These are phyloP conservation scores for Blastocystis sp. DNA, from an alignment of 352 stramenopile genomes.

Conservation along the genomic window DNA sequence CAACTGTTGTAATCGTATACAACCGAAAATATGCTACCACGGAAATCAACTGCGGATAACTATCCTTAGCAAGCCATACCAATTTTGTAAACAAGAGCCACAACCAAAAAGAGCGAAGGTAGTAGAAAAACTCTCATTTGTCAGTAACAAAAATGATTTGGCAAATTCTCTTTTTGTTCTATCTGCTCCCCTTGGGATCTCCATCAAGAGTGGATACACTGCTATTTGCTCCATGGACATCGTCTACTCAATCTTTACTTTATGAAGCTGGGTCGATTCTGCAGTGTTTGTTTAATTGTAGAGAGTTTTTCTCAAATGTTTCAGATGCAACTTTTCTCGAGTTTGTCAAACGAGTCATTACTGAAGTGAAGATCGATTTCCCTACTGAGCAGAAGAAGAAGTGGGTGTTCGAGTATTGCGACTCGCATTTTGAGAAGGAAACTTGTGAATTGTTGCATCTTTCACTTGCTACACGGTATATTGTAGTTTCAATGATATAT, in stretches of 20 bases:
- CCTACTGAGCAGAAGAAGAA: background rate
- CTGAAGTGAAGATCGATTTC: background rate
- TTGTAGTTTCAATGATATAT: background rate
- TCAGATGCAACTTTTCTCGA: background rate
- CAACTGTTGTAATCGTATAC: too few relatives aligned
- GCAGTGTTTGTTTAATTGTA: background rate
- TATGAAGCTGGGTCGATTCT: background rate
- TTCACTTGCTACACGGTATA: background rate
- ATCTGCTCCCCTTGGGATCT: background rate
- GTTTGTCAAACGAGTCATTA: background rate
- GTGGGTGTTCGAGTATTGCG: background rate
- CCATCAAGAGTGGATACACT: constrained; percentile 4
- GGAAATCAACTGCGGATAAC: too few relatives aligned
- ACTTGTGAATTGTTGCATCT: background rate
- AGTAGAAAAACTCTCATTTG: background rate
- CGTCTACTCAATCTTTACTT: background rate
- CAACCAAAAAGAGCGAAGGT: too few relatives aligned
- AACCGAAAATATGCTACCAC: too few relatives aligned
- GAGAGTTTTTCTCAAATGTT: constrained; percentile 10
- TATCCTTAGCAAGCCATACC: too few relatives aligned
- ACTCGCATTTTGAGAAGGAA: background rate
- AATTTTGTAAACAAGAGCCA: too few relatives aligned
- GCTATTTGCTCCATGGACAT: constrained; percentile 20
- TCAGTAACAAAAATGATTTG: background rate
- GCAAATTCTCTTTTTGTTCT: background rate